These are phyloP conservation scores for Cadophora luteo-olivacea DNA, from an alignment of 2,329 filamentous ascomycete genomes.

Conservation along the genomic window DNA sequence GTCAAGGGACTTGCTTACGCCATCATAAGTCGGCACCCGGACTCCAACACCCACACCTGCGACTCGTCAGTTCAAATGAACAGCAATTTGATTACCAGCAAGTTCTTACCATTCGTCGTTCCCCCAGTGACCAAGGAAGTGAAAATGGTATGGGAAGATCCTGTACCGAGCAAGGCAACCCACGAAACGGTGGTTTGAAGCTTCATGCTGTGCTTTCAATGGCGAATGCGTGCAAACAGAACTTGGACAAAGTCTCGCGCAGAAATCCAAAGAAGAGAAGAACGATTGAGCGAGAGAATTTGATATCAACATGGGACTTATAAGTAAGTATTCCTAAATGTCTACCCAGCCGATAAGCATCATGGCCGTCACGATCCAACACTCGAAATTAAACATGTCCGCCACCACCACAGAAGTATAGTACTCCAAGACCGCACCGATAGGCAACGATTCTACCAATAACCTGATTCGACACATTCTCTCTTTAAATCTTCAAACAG, in stretches of 20 bases:
- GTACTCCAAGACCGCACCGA: not conserved
- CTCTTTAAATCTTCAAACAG: not conserved
- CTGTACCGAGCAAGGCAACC: not conserved
- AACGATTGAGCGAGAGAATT: not conserved
- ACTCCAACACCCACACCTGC: not conserved
- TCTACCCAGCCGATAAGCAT: not conserved
- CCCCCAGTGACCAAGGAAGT: not conserved
- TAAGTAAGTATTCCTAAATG: not conserved
- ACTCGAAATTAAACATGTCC: not conserved
- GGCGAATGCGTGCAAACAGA: not conserved
- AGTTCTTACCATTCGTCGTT: not conserved
- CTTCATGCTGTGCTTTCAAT: not conserved
- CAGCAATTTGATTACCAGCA: not conserved
- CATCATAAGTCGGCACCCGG: not conserved
- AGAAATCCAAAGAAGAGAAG: not conserved
- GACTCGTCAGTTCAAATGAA: not conserved
- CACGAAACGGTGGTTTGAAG: not conserved
- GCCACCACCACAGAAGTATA: not conserved
- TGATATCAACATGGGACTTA: not conserved
- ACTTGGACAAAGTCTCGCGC: not conserved
- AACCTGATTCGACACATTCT: not conserved
- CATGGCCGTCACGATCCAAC: not conserved
- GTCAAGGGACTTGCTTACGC: not conserved
- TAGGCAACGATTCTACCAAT: not conserved
- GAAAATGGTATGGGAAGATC: not conserved